These are phyloP conservation scores for Pichia sp. DNA, from an alignment of 1,139 yeast genomes.

Conservation along the genomic window DNA sequence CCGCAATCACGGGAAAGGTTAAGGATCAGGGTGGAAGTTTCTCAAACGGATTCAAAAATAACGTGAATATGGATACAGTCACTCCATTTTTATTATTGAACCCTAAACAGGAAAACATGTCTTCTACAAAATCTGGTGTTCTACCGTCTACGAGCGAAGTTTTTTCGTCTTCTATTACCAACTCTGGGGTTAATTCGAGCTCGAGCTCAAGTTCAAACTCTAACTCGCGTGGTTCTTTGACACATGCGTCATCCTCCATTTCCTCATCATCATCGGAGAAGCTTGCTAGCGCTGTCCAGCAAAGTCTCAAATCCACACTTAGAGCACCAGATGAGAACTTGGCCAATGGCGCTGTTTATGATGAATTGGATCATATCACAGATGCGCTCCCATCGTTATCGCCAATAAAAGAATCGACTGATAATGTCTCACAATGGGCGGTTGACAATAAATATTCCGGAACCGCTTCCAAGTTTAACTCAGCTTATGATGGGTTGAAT, in stretches of 20 bases:
- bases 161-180: background rate
- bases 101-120: background rate
- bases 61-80: background rate
- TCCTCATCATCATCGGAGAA: constrained; percentile 5
- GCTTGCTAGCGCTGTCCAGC: background rate
- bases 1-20: background rate
- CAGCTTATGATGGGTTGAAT: constrained; percentile 4
- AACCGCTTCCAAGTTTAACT: background rate
- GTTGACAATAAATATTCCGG: background rate
- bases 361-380: background rate
- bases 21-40: background rate
- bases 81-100: constrained; percentile 4
- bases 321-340: background rate
- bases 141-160: background rate
- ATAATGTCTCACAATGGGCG: background rate
- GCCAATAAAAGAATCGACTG: background rate
- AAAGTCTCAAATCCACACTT: background rate
- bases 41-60: constrained; percentile 4
- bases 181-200: background rate
- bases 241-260: background rate
- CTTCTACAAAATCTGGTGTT: background rate
- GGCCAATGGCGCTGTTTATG: background rate
- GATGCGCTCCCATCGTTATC: background rate
- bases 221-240: constrained; percentile 2
- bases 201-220: background rate